Conservation (phyloP, 2,329 filamentous ascomycete species). For the Talaromyces marneffei region DNA sequence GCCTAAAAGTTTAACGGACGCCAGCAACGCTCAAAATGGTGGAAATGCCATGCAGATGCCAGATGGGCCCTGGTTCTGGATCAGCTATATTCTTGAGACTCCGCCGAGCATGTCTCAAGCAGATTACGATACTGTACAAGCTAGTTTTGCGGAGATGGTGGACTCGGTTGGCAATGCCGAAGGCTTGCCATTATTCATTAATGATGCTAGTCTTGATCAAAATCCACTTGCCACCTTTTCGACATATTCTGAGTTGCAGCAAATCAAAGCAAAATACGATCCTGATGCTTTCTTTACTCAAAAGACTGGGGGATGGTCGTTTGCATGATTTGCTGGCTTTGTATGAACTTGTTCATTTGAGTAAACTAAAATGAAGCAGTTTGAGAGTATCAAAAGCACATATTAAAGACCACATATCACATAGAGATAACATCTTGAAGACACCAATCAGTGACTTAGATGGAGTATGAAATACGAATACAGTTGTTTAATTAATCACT, state of each 20-base stretch:
- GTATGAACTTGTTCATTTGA: background rate
- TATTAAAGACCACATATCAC: no score
- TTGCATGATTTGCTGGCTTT: background rate
- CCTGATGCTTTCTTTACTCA: conserved; percentile 18
- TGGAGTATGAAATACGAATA: background rate
- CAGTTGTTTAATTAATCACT: background rate
- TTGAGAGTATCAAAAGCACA: background rate
- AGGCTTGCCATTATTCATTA: conserved; percentile 26
- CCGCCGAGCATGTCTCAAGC: conserved; percentile 21
- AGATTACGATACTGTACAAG: conserved; percentile 24
- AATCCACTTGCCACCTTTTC: conserved; percentile 25
- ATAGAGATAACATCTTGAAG: no score
- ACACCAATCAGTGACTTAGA: no score
- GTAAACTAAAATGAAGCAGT: background rate
- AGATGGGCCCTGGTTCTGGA: conserved; percentile 30
- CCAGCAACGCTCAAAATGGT: conserved; percentile 25
- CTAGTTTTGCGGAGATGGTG: conserved; percentile 28
- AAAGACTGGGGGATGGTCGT: background rate
- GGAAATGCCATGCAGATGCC: conserved; percentile 33
- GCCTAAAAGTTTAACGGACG: conserved; percentile 27
- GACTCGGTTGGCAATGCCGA: conserved; percentile 23
- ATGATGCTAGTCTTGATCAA: conserved; percentile 31
- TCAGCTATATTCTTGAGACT: conserved; percentile 26
- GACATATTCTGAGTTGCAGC: conserved; percentile 28
- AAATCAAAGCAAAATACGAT: conserved; percentile 38